Base-by-base conservation (phyloP, 345 rosid genomes). In the Physaria fendleri region DNA sequence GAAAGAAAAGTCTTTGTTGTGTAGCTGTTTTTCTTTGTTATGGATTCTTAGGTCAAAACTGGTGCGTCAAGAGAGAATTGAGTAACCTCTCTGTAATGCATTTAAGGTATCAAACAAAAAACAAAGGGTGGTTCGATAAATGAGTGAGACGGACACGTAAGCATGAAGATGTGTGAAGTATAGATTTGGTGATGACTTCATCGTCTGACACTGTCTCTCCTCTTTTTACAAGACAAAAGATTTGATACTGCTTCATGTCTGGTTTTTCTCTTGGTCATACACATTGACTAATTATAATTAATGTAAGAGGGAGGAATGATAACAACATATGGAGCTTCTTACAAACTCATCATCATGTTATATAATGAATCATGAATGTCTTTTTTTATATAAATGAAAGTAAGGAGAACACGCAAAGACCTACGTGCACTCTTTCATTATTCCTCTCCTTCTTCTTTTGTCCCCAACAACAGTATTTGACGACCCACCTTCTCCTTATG, bases 181-280 rank as follows among this genome's bases (percentile, higher is more conserved):
- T 74, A 74, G 87, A 85, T 85, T 80, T 75, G 77, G 64, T 62
- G 78, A 77, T 79, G 85, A 83, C 76, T 78, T 62, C 77, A 82
- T 66, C 71, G 57, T 73, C 71, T 69, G 83, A 81, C 85, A 77
- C 55, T 60, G 78, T 73, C 77, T n/a, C n/a, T 72, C 69, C 68
- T 75, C 69, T 55, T 82, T 73, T 70, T 74, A 78, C 79, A 72
- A 35, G 17, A 45, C 45, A 62, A 66, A 54, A 39, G 58, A 69
- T 62, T 46, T 62, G 38, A 39, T 43, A 37, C 67, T 37, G 62
- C 34, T 54, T 69, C 63, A 39, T 23, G 33, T 49, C 48, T 27
- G 48, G 33, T 45, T n/a, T n/a, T n/a, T n/a, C n/a, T n/a, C 42
- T 33, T 8, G 30, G 38, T 38, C 48, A 27, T 37, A 56, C 28